Percentiles rank a stretch among this genome's conserved stretches.
These are phyloP conservation scores for Salicornia ramosissima DNA, from an alignment of 148 eudicot species.

Conservation along the genomic window DNA sequence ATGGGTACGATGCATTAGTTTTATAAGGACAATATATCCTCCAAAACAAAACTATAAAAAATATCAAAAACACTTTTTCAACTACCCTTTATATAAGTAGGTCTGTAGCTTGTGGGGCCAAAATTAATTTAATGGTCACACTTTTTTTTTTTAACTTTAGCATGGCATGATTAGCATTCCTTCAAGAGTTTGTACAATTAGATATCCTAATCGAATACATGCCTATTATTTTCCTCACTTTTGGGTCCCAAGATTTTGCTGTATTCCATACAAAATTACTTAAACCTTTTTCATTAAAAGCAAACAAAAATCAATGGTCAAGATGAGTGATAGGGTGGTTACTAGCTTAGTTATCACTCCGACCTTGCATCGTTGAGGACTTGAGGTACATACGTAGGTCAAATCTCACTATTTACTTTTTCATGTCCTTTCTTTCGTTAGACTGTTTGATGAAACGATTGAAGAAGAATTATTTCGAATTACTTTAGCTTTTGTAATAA, in stretches of 20 bases:
- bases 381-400: no score
- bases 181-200: background rate
- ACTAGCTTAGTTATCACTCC: no score
- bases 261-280: slow-evolving; percentile 3
- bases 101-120: slow-evolving; percentile 12
- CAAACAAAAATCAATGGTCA: background rate
- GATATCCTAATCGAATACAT: background rate
- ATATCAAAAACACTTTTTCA: slow-evolving; percentile 15
- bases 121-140: slow-evolving; percentile 11
- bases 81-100: background rate
- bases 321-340: no score
- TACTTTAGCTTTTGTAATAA: no score
- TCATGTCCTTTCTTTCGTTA: no score
- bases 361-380: no score
- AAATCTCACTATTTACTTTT: no score
- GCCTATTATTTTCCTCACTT: background rate
- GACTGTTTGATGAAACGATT: no score
- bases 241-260: slow-evolving; percentile 26
- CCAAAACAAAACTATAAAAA: background rate
- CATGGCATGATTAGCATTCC: slow-evolving; percentile 16
- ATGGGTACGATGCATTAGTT: background rate
- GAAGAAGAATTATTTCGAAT: no score
- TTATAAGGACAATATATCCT: background rate
- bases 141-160: slow-evolving; percentile 11
- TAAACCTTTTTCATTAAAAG: background rate